A percentile compares a stretch with the other conserved stretches of the same genome.
Conservation (phyloP, 495 filamentous ascomycete species). For the Diplogelasinospora grovesii region DNA sequence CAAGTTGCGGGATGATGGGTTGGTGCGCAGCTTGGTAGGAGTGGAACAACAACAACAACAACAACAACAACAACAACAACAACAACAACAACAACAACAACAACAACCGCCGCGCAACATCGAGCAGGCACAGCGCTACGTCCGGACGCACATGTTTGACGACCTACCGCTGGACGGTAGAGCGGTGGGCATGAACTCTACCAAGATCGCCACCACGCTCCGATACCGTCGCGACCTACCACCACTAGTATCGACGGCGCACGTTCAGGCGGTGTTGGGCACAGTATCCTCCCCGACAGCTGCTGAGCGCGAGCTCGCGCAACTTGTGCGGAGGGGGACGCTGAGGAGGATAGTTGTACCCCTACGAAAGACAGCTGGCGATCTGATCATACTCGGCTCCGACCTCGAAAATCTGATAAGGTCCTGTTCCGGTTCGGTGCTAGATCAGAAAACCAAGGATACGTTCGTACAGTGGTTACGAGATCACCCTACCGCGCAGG, state of each 20-base stretch:
- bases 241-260: constrained; percentile 61
- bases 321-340: constrained; percentile 51
- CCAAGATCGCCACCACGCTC: constrained; percentile 61
- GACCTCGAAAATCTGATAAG: constrained; percentile 57
- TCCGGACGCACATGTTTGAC: constrained; percentile 59
- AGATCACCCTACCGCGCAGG: constrained; percentile 46
- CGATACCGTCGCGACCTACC: constrained; percentile 61
- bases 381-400: constrained; percentile 57
- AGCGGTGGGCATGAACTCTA: constrained; percentile 66
- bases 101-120: constrained; percentile 53
- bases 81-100: constrained; percentile 24
- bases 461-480: constrained; percentile 51
- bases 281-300: constrained; percentile 61
- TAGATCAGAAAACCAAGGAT: constrained; percentile 49
- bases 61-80: not conserved
- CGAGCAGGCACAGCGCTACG: constrained; percentile 55
- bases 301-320: constrained; percentile 67
- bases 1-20: no score
- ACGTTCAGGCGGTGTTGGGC: constrained; percentile 62
- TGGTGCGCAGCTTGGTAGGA: no score
- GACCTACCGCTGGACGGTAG: constrained; percentile 55
- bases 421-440: constrained; percentile 27
- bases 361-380: constrained; percentile 59
- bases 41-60: no score
- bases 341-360: constrained; percentile 63